Conservation (phyloP, 768 basidiomycete species). For the Tricholoma hemisulphureum region DNA sequence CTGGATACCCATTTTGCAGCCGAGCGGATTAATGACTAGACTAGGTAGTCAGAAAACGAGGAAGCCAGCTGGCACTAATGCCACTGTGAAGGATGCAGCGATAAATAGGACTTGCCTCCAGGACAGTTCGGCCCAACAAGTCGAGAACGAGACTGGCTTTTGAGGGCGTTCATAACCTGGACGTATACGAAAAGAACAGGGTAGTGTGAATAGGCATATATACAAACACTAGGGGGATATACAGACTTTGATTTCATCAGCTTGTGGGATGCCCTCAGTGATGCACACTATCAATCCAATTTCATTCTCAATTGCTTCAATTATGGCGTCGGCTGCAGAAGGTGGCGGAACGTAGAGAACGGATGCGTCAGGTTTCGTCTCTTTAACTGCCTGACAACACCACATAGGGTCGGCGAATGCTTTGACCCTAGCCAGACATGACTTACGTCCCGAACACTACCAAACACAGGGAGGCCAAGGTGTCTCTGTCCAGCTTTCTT, state of each 20-base stretch:
- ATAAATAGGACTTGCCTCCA: constrained; percentile 44
- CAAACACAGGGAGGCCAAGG: constrained; percentile 93
- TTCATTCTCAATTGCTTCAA: constrained; percentile 98
- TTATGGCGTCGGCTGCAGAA: constrained; percentile 91
- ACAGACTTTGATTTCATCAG: constrained; percentile 88
- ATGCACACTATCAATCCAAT: constrained; percentile 97
- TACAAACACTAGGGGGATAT: neutral
- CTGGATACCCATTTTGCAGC: constrained; percentile 99
- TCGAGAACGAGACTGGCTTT: constrained; percentile 89
- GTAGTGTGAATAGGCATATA: neutral
- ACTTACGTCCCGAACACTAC: constrained; percentile 82
- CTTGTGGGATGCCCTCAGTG: constrained; percentile 97
- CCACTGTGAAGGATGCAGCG: neutral
- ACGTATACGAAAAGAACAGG: neutral
- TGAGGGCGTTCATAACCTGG: constrained; percentile 90
- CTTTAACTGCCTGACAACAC: constrained; percentile 70
- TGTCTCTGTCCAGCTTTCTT: constrained; percentile 96
- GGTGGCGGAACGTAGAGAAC: constrained; percentile 99
- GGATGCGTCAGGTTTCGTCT: constrained; percentile 87
- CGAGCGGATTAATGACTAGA: constrained; percentile 87
- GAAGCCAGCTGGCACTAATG: neutral
- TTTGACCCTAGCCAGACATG: neutral
- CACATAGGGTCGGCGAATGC: constrained; percentile 7
- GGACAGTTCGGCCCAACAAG: constrained; percentile 99
- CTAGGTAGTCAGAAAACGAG: neutral